Conservation (phyloP, 768 basidiomycete genomes). For the Boletus bicolor region DNA sequence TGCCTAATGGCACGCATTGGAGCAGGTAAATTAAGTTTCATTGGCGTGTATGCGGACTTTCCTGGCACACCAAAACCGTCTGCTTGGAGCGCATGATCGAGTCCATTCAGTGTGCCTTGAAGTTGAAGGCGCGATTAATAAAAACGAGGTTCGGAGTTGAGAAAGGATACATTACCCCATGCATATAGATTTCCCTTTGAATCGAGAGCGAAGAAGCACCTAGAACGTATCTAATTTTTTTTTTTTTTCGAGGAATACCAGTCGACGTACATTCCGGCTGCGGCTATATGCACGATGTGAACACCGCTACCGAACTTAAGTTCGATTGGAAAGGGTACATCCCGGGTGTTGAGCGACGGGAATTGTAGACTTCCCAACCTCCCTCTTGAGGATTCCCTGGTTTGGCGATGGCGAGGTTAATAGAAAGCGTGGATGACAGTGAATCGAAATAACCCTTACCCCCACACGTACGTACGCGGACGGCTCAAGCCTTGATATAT, state of each 20-base stretch:
- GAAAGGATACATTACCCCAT: conserved; percentile 59
- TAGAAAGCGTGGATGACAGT: background rate
- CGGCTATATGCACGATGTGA: conserved; percentile 68
- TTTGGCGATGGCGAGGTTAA: conserved; percentile 1
- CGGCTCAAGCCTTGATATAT: conserved; percentile 69
- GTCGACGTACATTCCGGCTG: conserved; percentile 73
- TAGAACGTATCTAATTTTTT: conserved; percentile 27
- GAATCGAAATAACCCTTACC: conserved; percentile 41
- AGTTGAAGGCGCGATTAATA: conserved; percentile 24
- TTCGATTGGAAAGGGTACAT: conserved; percentile 62
- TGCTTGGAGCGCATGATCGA: conserved; percentile 34
- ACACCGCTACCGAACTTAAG: conserved; percentile 53
- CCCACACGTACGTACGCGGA: conserved; percentile 53
- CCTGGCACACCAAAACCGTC: conserved; percentile 58
- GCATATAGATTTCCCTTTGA: conserved; percentile 67
- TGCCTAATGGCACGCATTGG: conserved; percentile 67
- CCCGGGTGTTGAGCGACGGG: conserved; percentile 34
- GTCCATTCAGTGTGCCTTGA: conserved; percentile 61
- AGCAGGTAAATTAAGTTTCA: conserved; percentile 56
- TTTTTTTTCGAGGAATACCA: background rate
- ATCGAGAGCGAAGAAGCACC: conserved; percentile 87
- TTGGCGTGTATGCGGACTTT: conserved; percentile 50
- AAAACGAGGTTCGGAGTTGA: background rate
- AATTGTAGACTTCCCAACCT: conserved; percentile 54
- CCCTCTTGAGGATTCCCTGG: conserved; percentile 58